These are phyloP conservation scores for Pistacia atlantica DNA, from an alignment of 345 rosid genomes.

Conservation along the genomic window DNA sequence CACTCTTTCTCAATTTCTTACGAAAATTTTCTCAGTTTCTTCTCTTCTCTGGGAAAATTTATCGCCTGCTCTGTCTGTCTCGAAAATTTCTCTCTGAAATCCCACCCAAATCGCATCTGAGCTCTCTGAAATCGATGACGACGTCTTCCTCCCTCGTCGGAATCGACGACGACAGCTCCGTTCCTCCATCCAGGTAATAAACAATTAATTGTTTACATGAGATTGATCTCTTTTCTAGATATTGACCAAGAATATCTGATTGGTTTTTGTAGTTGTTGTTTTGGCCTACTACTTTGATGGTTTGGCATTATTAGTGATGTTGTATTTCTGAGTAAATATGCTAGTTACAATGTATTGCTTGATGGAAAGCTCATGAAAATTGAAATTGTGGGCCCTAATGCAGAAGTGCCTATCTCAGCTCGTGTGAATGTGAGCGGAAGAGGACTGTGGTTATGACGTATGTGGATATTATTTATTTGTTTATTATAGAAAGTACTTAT, in stretches of 20 bases:
- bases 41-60: no score
- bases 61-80: no score
- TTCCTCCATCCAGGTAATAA: no score
- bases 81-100: no score
- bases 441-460: constrained; percentile 77
- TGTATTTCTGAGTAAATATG: neutral
- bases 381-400: constrained; percentile 66
- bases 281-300: neutral
- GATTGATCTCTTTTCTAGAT: neutral
- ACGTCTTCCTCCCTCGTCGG: no score
- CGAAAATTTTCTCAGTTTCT: no score
- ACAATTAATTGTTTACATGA: no score
- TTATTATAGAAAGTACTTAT: neutral
- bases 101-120: no score
- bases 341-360: constrained; percentile 53
- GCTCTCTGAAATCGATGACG: no score
- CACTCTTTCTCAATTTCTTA: no score
- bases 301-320: neutral
- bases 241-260: neutral
- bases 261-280: neutral
- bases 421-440: constrained; percentile 75
- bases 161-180: no score
- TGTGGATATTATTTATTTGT: constrained; percentile 24
- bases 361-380: constrained; percentile 94
- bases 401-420: constrained; percentile 57